Evolutionary conservation across 129 eudicot genomes (phyloP).

Genomic region (Flaveria sonorensis): DNA sequence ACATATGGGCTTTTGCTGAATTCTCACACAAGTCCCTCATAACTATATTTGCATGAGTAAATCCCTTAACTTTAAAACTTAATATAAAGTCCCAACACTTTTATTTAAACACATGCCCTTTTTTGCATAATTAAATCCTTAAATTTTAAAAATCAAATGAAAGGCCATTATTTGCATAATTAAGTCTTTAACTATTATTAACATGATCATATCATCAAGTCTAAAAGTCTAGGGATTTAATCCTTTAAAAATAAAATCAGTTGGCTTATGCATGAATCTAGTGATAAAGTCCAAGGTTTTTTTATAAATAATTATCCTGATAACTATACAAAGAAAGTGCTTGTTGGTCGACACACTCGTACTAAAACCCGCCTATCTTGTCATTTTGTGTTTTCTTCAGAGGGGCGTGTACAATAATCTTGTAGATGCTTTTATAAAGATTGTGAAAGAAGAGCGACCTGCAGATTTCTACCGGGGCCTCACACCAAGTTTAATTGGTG

Average conservation of each 20-base stretch:
- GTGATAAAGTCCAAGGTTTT: not conserved
- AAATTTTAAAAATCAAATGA: not conserved
- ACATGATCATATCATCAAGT: not conserved
- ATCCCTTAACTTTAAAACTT: no score
- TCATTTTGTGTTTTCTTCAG: conserved; percentile 35
- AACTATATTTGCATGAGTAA: not conserved
- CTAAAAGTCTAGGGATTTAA: not conserved
- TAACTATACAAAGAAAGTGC: not conserved
- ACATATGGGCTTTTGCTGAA: not conserved
- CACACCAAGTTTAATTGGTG: conserved; percentile 79
- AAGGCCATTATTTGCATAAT: not conserved
- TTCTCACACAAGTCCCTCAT: not conserved
- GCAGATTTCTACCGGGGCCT: conserved; percentile 88
- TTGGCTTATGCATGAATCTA: not conserved
- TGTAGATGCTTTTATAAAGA: conserved; percentile 72
- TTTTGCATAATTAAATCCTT: not conserved
- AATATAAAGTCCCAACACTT: not conserved
- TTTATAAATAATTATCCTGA: not conserved
- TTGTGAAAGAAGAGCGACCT: conserved; percentile 73
- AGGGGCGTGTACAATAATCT: conserved; percentile 75
- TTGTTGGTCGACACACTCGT: not conserved
- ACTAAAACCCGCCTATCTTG: not conserved
- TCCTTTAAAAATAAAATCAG: not conserved
- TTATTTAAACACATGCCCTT: not conserved
- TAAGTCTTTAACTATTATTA: not conserved